A percentile compares a stretch with the other conserved stretches of the same genome.
Conservation (phyloP, 805 yeast genomes). For the Candida tibetensis region DNA sequence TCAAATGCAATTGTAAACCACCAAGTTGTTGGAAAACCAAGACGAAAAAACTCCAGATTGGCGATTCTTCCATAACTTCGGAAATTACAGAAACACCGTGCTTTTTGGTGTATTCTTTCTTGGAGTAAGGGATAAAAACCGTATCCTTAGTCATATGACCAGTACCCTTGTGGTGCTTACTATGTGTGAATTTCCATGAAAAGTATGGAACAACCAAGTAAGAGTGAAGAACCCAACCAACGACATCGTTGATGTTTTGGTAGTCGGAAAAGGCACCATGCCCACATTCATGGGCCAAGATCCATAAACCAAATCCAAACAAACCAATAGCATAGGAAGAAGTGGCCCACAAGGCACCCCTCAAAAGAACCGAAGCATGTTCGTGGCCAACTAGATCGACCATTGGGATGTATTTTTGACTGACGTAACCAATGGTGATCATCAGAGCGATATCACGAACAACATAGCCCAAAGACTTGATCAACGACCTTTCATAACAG, state of each 20-base stretch:
- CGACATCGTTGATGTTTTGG: constrained; percentile 68
- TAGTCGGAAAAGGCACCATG: constrained; percentile 81
- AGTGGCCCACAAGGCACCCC: constrained; percentile 58
- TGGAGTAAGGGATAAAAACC: constrained; percentile 77
- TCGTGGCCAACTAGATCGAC: constrained; percentile 34
- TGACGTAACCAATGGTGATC: constrained; percentile 50
- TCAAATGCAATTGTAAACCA: constrained; percentile 71
- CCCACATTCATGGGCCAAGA: constrained; percentile 89
- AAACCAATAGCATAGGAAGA: constrained; percentile 59
- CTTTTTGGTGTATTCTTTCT: constrained; percentile 48
- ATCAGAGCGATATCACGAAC: constrained; percentile 58
- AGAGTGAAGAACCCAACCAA: constrained; percentile 84
- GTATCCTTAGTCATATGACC: constrained; percentile 80
- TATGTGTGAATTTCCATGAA: constrained; percentile 82
- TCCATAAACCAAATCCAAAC: constrained; percentile 78
- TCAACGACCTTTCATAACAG: constrained; percentile 64
- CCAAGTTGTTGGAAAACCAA: constrained; percentile 68
- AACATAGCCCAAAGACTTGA: constrained; percentile 59
- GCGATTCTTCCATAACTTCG: constrained; percentile 72
- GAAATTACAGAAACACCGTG: constrained; percentile 40
- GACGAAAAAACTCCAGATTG: constrained; percentile 55
- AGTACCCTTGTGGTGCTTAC: constrained; percentile 88
- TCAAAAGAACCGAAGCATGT: constrained; percentile 22
- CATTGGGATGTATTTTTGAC: constrained; percentile 52
- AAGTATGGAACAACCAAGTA: constrained; percentile 79